Evolutionary conservation across 805 yeast species (phyloP), one percentile per base, ranked within the genome.

Genomic region (Lipomyces japonicus): DNA sequence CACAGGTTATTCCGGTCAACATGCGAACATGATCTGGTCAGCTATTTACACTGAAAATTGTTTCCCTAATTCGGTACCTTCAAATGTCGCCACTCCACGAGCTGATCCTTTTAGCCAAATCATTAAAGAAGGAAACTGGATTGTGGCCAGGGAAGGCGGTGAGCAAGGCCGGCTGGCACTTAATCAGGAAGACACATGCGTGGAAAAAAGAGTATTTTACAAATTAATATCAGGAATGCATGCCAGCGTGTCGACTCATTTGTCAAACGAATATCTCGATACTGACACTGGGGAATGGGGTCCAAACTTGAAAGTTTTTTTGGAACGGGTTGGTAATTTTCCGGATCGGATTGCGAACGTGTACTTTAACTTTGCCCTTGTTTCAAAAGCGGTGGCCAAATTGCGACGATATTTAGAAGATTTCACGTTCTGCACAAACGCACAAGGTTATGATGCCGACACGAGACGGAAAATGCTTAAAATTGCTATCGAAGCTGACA

Each of bases 1-100:
- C 71, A 95, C 98, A 0, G 98, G 98, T 0, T 93, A 93, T 64
- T 85, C 89, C 28, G 98, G 98, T 26, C 80, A 82, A 44, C 96
- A 93, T 63, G 87, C 96, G 21, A 80, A 83, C 59, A 88, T 84
- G 64, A 87, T 93, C 41, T 93, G 99, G 99, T 75, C 80, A 36
- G 87, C 95, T 58, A 89, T 93, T 25, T 93, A 93, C 68, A 82
- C 80, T 38, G 96, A 93, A 61, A 90, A 90, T 71, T 89, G 96
- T 66, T 90, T 90, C 70, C 80, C 81, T 7, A 50, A 42, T 22
- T 45, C 25, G 19, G 35, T n/a, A 14, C 42, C 23, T 6, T 19
- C 25, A 14, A 30, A 30, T 34, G 23, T 25, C 7, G 38, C 45
- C 22, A 25, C 51, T 18, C 40, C 42, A 24, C 24, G 9, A 42